phyloP scores from a whole-genome alignment of 441 rosid species.

The Populus hybrid region DNA sequence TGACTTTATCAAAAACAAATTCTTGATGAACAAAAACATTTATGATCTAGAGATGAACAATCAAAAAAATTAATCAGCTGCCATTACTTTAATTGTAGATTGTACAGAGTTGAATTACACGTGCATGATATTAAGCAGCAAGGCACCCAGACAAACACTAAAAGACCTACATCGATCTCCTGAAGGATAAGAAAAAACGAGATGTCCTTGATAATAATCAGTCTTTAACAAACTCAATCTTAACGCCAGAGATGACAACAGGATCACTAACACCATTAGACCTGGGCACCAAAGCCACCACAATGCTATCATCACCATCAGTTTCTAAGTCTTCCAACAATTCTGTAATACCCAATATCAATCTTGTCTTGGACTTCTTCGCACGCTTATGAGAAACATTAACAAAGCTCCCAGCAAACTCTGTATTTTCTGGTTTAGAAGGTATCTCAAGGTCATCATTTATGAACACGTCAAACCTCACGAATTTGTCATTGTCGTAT shows the following conservation, averaged over 20 bases:
- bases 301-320: slow-evolving; percentile 44
- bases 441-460: slow-evolving; percentile 39
- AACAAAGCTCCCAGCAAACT: slow-evolving; percentile 61
- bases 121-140: no score
- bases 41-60: no score
- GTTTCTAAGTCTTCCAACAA: slow-evolving; percentile 22
- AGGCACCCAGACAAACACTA: no score
- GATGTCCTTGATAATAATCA: background rate
- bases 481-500: slow-evolving; percentile 27
- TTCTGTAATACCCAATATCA: slow-evolving; percentile 47
- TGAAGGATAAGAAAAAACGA: no score
- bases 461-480: slow-evolving; percentile 50
- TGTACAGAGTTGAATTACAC: no score
- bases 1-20: no score
- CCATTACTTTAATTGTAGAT: no score
- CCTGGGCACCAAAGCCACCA: slow-evolving; percentile 53
- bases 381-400: slow-evolving; percentile 42
- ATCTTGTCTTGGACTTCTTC: slow-evolving; percentile 35
- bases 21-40: no score
- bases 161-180: no score
- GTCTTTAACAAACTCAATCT: slow-evolving; percentile 36
- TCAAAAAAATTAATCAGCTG: no score
- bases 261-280: slow-evolving; percentile 25
- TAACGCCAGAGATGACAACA: slow-evolving; percentile 34
- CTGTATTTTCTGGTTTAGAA: slow-evolving; percentile 33